Conservation (phyloP, 2,329 filamentous ascomycete species). For the Bipolaris bicolor region DNA sequence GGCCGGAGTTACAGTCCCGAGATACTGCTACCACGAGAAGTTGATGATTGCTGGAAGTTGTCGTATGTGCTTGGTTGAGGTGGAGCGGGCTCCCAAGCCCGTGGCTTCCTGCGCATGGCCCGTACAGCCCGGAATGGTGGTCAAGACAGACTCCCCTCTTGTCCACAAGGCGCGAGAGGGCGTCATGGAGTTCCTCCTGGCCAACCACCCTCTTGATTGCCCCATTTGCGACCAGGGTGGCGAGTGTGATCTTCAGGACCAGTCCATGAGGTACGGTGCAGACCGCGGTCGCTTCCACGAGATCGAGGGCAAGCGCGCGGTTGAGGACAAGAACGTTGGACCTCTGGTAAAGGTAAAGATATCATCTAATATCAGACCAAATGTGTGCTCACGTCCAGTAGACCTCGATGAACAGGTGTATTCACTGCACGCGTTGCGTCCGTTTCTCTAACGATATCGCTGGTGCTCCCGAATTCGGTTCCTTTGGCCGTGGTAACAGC, state of each 20-base stretch:
- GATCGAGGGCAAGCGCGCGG: slow-evolving; percentile 90
- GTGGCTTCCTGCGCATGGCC: slow-evolving; percentile 99
- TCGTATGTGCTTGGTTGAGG: slow-evolving; percentile 99
- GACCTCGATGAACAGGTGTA: slow-evolving; percentile 99
- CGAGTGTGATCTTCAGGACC: slow-evolving; percentile 98
- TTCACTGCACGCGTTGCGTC: slow-evolving; percentile 97
- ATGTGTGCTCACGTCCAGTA: slow-evolving; percentile 41
- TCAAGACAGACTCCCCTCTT: slow-evolving; percentile 96
- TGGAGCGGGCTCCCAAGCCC: slow-evolving; percentile 93
- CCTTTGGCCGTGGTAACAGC: slow-evolving; percentile 92
- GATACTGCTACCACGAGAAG: slow-evolving; percentile 99
- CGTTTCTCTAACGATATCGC: slow-evolving; percentile 98
- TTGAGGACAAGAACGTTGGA: slow-evolving; percentile 99
- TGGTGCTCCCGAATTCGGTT: slow-evolving; percentile 93
- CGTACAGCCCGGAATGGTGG: slow-evolving; percentile 97
- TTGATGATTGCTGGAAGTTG: slow-evolving; percentile 99
- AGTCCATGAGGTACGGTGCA: slow-evolving; percentile 97
- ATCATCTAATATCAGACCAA: background rate
- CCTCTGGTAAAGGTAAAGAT: slow-evolving; percentile 78
- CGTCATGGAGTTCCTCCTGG: slow-evolving; percentile 97
- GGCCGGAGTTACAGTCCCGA: slow-evolving; percentile 86
- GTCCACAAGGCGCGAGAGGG: slow-evolving; percentile 98
- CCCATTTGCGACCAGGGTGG: slow-evolving; percentile 98
- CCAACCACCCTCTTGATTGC: slow-evolving; percentile 95
- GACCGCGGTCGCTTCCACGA: slow-evolving; percentile 98